These are phyloP conservation scores for Cercospora brassicicola DNA, from an alignment of 2,329 filamentous ascomycete species.

Conservation along the genomic window DNA sequence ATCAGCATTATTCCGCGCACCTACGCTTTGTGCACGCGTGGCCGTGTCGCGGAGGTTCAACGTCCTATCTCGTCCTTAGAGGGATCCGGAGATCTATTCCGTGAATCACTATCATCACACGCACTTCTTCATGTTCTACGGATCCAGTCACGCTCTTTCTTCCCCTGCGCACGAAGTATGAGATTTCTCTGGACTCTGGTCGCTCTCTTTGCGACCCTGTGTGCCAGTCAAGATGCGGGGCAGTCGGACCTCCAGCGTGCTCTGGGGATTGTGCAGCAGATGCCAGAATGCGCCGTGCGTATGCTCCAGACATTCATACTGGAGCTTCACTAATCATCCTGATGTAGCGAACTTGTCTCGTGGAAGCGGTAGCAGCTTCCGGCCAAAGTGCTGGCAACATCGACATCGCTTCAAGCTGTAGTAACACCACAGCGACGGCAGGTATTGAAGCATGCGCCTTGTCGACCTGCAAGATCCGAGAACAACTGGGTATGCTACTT, in stretches of 20 bases:
- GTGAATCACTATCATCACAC: background rate
- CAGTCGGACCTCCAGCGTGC: slow-evolving; percentile 15
- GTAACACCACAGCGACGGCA: slow-evolving; percentile 20
- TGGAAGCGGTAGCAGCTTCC: slow-evolving; percentile 16
- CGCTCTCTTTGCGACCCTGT: slow-evolving; percentile 12
- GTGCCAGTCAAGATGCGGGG: slow-evolving; percentile 18
- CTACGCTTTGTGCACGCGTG: background rate
- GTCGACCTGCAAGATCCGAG: slow-evolving; percentile 13
- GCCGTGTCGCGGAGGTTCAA: background rate
- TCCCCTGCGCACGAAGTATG: slow-evolving; percentile 11
- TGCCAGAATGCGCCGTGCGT: slow-evolving; percentile 23
- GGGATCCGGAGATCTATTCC: background rate
- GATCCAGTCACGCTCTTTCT: background rate
- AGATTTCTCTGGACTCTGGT: slow-evolving; percentile 14
- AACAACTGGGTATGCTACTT: slow-evolving; percentile 21
- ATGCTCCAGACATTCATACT: background rate
- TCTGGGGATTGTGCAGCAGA: slow-evolving; percentile 15
- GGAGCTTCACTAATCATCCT: background rate
- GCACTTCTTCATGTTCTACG: background rate
- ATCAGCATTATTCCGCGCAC: background rate
- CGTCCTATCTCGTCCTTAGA: background rate
- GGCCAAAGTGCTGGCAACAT: slow-evolving; percentile 16
- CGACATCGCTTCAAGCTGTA: slow-evolving; percentile 18
- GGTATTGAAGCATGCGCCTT: slow-evolving; percentile 15
- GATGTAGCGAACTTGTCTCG: slow-evolving; percentile 17